phyloP scores from a whole-genome alignment of 164 flowering plant genomes.

The Liquidambar formosana region DNA sequence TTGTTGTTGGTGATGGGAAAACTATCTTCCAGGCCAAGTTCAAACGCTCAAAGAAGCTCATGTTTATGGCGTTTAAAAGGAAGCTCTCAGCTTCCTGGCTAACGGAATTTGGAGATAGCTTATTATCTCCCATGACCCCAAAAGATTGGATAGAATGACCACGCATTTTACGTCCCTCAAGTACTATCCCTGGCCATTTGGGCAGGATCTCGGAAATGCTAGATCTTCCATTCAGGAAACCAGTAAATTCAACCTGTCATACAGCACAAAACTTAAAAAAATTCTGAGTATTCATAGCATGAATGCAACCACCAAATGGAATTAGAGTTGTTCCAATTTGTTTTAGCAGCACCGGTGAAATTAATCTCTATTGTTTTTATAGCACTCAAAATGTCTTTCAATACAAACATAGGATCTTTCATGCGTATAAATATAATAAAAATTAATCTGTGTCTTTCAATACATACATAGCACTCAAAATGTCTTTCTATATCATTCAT shows the following conservation, averaged over 20 bases:
- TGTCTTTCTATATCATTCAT: too few relatives aligned
- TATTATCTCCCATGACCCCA: slow-evolving; percentile 34
- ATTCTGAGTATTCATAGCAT: not conserved
- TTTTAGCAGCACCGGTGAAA: too few relatives aligned
- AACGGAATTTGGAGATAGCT: slow-evolving; percentile 37
- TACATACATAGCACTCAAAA: too few relatives aligned
- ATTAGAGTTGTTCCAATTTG: not conserved
- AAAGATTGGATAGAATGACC: slow-evolving; percentile 33
- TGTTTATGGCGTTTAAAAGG: slow-evolving; percentile 65
- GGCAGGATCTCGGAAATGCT: slow-evolving; percentile 24
- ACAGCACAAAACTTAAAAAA: not conserved
- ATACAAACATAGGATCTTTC: too few relatives aligned
- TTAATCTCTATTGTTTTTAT: too few relatives aligned
- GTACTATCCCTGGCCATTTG: slow-evolving; percentile 32
- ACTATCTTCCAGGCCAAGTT: slow-evolving; percentile 92
- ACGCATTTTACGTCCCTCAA: slow-evolving; percentile 20
- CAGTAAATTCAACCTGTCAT: slow-evolving; percentile 53
- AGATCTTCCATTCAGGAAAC: slow-evolving; percentile 40
- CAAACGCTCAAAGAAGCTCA: slow-evolving; percentile 86
- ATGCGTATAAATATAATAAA: too few relatives aligned
- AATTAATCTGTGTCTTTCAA: too few relatives aligned
- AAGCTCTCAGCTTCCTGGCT: slow-evolving; percentile 67
- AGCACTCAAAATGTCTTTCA: too few relatives aligned
- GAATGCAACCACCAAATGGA: not conserved
- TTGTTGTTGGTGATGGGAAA: slow-evolving; percentile 61